Evolutionary conservation across 1,284 basidiomycete genomes (phyloP), one percentile per base, ranked within the genome.

Genomic region (Pseudozyma flocculosa): DNA sequence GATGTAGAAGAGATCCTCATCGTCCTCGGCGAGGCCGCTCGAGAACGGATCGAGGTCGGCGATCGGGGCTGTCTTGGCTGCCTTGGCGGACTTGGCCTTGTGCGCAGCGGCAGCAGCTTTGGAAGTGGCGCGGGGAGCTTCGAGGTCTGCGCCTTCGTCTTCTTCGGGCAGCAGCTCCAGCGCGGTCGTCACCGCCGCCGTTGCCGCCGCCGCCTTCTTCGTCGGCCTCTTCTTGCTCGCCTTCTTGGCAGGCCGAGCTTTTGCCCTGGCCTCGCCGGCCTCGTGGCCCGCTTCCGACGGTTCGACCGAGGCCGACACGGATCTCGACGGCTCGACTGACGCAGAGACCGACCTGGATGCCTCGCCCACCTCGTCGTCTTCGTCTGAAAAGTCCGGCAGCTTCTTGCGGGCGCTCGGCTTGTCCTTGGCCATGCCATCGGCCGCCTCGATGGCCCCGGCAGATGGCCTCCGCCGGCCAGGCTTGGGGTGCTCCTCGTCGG

Each of bases 1-100:
- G 45, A 89, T 83, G 79, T 87, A 94, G 80, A 88, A 95, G 26
- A 90, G 78, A 72, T 98, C 94, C 78, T 98, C 94, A 64, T 92
- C 92, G 77, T 96, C 92, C 37, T 86, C 84, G 50, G 88, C 88
- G 8, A 93, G 70, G 9, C 80, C 82, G 3, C 73, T 67, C 14
- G 81, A 80, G 43, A 85, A 81, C 0, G 84, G 84, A 78, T 89
- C 85, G 14, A 82, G 82, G 13, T 40, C 26, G 2, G 62, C 62
- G 18, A 52, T 58, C 11, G 53, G 53, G 38, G 52, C 53, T 1
- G 34, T 40, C 42, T 51, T 59, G 15, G 41, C 45, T 14, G 50
- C 50, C 26, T 55, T 60, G 7, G 53, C 30, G 18, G 47, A 10
- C 45, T 54, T 37, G 22, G 43, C 22, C 32, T 55, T 48, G 40